Percentiles rank a stretch among this genome's conserved stretches.
Conservation (phyloP, 1,139 yeast genomes). For the Hansenula sp. region DNA sequence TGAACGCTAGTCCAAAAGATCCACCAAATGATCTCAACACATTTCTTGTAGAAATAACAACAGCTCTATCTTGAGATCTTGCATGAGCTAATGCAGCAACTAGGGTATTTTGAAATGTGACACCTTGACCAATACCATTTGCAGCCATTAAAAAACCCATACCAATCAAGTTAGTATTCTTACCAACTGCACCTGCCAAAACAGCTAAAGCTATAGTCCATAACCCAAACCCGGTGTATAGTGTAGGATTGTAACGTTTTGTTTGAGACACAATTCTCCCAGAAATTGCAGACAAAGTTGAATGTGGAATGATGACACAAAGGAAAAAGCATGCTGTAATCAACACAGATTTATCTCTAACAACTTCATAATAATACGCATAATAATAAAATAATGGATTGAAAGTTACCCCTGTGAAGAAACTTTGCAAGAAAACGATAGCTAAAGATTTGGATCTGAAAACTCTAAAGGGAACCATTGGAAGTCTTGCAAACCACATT, state of each 20-base stretch:
- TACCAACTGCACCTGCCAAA: constrained; percentile 28
- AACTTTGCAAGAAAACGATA: constrained; percentile 40
- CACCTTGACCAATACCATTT: constrained; percentile 49
- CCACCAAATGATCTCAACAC: constrained; percentile 53
- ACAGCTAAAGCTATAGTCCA: constrained; percentile 41
- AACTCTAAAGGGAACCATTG: constrained; percentile 51
- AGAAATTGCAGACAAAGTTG: constrained; percentile 34
- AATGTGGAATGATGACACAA: constrained; percentile 39
- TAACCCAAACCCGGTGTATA: constrained; percentile 36
- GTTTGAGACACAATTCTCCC: constrained; percentile 39
- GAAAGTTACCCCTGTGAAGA: constrained; percentile 26
- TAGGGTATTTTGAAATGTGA: constrained; percentile 52
- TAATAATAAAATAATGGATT: constrained; percentile 38
- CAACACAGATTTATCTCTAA: constrained; percentile 34
- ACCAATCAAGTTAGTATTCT: constrained; percentile 31
- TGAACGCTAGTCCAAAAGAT: constrained; percentile 47
- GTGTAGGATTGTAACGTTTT: constrained; percentile 38
- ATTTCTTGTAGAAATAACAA: constrained; percentile 51
- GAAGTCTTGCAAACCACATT: constrained; percentile 44
- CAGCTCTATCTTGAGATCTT: constrained; percentile 47
- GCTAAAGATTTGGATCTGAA: constrained; percentile 36
- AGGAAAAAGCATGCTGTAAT: constrained; percentile 35
- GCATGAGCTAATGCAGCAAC: constrained; percentile 55
- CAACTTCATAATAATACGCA: constrained; percentile 48
- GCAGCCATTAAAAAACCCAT: constrained; percentile 34